phyloP scores from a whole-genome alignment of 2,329 filamentous ascomycete species.

The Colletotrichum sp. region DNA sequence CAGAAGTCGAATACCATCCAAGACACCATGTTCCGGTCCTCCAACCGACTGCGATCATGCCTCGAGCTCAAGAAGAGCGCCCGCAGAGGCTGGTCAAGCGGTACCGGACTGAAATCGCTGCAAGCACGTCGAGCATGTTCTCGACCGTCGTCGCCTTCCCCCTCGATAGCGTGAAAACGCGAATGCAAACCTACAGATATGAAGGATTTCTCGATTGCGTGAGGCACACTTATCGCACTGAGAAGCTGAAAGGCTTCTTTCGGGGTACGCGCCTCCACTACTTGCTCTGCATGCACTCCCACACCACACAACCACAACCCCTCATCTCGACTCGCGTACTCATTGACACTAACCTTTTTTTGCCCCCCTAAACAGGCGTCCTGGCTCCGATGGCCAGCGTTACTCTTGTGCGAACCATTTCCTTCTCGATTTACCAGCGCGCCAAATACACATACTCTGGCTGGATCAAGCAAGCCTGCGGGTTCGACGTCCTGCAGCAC shows the following conservation, averaged over 20 bases:
- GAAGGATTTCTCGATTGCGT: slow-evolving; percentile 77
- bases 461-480: slow-evolving; percentile 71
- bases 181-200: slow-evolving; percentile 87
- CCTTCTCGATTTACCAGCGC: slow-evolving; percentile 80
- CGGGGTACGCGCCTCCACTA: slow-evolving; percentile 57
- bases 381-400: slow-evolving; percentile 81
- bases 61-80: slow-evolving; percentile 30
- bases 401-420: slow-evolving; percentile 77
- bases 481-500: slow-evolving; percentile 73
- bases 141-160: slow-evolving; percentile 84
- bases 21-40: slow-evolving; percentile 48
- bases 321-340: background rate
- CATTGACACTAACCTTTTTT: slow-evolving; percentile 14
- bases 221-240: slow-evolving; percentile 74
- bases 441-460: slow-evolving; percentile 76
- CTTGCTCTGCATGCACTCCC: background rate
- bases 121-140: slow-evolving; percentile 76
- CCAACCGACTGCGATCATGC: slow-evolving; percentile 47
- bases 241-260: slow-evolving; percentile 80
- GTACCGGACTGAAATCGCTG: slow-evolving; percentile 82
- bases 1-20: slow-evolving; percentile 40
- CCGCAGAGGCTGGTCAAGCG: slow-evolving; percentile 66
- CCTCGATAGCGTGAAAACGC: slow-evolving; percentile 87
- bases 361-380: slow-evolving; percentile 58
- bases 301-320: background rate